Evolutionary conservation across 768 basidiomycete genomes (phyloP).

Genomic region (Filobasidium floriforme): DNA sequence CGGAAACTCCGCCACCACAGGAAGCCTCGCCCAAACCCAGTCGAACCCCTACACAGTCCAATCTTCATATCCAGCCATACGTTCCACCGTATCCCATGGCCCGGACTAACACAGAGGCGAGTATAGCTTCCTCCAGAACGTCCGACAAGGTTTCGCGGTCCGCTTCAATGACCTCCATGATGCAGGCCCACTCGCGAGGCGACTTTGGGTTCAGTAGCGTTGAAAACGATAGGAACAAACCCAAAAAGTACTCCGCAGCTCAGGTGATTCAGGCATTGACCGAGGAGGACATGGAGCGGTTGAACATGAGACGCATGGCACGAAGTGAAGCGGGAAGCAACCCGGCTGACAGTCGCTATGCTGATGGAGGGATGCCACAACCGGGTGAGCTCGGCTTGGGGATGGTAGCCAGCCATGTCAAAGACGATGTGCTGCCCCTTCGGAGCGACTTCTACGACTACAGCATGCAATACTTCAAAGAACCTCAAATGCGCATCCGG

Average conservation of each 20-base stretch:
- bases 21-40: conserved; percentile 1
- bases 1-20: conserved; percentile 11
- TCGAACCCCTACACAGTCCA: conserved; percentile 2
- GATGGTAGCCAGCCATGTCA: conserved; percentile 51
- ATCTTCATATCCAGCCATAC: conserved; percentile 21
- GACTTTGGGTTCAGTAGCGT: conserved; percentile 16
- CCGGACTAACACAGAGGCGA: conserved; percentile 10
- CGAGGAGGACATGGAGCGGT: conserved; percentile 88
- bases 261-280: conserved; percentile 82
- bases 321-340: conserved; percentile 38
- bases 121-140: background rate
- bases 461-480: conserved; percentile 94
- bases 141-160: conserved; percentile 9
- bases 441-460: conserved; percentile 91
- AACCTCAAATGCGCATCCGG: conserved; percentile 96
- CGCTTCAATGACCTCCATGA: conserved; percentile 13
- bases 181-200: conserved; percentile 7
- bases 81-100: conserved; percentile 24
- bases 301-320: conserved; percentile 59
- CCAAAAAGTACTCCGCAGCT: conserved; percentile 54
- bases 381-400: conserved; percentile 46
- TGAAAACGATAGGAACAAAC: conserved; percentile 5
- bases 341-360: conserved; percentile 33
- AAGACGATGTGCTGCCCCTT: conserved; percentile 77
- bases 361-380: conserved; percentile 49